Evolutionary conservation across 768 basidiomycete genomes (phyloP).

Genomic region (Pisolithus sp.): DNA sequence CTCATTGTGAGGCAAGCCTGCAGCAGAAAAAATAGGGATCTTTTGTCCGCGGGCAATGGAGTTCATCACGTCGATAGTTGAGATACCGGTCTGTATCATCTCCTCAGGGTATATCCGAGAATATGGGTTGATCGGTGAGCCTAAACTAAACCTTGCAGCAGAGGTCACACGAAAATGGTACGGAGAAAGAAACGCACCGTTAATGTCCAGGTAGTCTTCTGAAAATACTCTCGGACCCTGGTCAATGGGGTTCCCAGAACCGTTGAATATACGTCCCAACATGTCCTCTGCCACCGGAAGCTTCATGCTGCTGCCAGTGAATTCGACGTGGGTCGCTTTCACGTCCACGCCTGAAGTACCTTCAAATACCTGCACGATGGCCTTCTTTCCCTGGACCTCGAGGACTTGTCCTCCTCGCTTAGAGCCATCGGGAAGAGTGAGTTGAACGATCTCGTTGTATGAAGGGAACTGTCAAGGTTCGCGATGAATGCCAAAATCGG

Average conservation of each 20-base stretch:
- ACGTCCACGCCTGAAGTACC: slow-evolving; percentile 97
- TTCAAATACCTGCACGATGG: slow-evolving; percentile 98
- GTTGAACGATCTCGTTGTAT: slow-evolving; percentile 96
- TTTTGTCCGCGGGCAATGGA: slow-evolving; percentile 99
- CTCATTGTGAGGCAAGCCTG: slow-evolving; percentile 98
- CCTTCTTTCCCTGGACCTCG: slow-evolving; percentile 97
- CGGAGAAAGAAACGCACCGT: slow-evolving; percentile 54
- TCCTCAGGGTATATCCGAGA: slow-evolving; percentile 99
- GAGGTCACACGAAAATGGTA: neutral
- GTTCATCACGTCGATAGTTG: slow-evolving; percentile 97
- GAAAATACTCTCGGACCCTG: slow-evolving; percentile 99
- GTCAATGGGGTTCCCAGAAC: slow-evolving; percentile 96
- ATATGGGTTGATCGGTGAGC: slow-evolving; percentile 96
- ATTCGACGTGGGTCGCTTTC: slow-evolving; percentile 94
- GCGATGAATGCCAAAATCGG: slow-evolving; percentile 9
- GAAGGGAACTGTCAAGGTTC: slow-evolving; percentile 69
- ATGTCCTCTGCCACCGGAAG: slow-evolving; percentile 98
- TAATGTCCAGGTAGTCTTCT: slow-evolving; percentile 98
- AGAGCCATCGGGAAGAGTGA: slow-evolving; percentile 92
- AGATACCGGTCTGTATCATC: slow-evolving; percentile 99
- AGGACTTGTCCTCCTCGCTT: slow-evolving; percentile 96
- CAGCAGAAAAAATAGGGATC: slow-evolving; percentile 99
- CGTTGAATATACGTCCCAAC: slow-evolving; percentile 98
- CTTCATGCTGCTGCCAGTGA: slow-evolving; percentile 98
- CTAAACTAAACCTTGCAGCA: slow-evolving; percentile 36